phyloP scores from a whole-genome alignment of 768 basidiomycete species.

The Mycena leptocephala region DNA sequence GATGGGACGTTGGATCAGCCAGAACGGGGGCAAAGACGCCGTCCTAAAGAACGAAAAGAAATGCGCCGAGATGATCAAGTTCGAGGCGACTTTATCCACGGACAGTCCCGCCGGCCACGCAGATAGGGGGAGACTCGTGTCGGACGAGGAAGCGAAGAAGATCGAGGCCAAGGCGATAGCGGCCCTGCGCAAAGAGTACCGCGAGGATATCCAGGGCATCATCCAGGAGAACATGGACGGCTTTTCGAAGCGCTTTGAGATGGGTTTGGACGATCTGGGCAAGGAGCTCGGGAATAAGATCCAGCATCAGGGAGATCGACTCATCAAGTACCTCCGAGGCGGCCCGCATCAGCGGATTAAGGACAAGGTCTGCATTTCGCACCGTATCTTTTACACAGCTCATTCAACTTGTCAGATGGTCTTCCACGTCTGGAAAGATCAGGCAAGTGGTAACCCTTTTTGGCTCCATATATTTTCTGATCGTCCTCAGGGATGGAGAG shows the following conservation, averaged over 20 bases:
- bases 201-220: conserved; percentile 25
- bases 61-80: conserved; percentile 9
- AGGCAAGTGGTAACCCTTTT: conserved; percentile 3
- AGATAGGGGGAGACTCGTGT: neutral
- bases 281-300: conserved; percentile 39
- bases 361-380: conserved; percentile 32
- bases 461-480: neutral
- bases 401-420: conserved; percentile 32
- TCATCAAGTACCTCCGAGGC: conserved; percentile 36
- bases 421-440: conserved; percentile 35
- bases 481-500: conserved; percentile 9
- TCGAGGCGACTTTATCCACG: neutral
- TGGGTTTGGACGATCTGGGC: conserved; percentile 41
- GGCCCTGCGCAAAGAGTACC: conserved; percentile 30
- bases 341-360: conserved; percentile 44
- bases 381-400: neutral
- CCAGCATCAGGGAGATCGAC: conserved; percentile 29
- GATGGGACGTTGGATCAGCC: conserved; percentile 29
- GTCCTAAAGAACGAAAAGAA: conserved; percentile 7
- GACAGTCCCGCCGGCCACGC: neutral
- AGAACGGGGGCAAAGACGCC: conserved; percentile 39
- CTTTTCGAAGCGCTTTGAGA: conserved; percentile 26
- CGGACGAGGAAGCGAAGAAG: conserved; percentile 4
- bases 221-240: neutral
- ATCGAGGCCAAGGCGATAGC: conserved; percentile 30